These are phyloP conservation scores for Rachicladosporium sp. DNA, from an alignment of 2,329 filamentous ascomycete species.

Conservation along the genomic window DNA sequence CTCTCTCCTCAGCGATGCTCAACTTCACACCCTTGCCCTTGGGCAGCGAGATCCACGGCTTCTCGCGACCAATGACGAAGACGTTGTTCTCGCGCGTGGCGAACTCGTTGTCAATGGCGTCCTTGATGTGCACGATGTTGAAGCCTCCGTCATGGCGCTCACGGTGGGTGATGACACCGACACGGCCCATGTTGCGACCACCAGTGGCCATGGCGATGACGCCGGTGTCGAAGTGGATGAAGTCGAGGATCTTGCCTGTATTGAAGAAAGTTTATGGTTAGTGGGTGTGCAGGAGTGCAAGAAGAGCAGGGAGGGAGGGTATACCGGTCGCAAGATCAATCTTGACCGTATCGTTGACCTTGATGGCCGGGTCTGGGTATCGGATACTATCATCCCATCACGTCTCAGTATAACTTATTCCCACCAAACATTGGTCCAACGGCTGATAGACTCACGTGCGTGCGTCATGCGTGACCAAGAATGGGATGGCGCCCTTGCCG, in stretches of 20 bases:
- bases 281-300: too few species aligned
- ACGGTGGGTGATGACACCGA: slow-evolving; percentile 99
- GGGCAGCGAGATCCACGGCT: slow-evolving; percentile 98
- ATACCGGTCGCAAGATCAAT: slow-evolving; percentile 81
- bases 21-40: slow-evolving; percentile 99
- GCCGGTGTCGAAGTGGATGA: slow-evolving; percentile 97
- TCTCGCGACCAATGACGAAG: slow-evolving; percentile 96
- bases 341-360: slow-evolving; percentile 99
- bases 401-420: slow-evolving; percentile 23
- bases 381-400: slow-evolving; percentile 60
- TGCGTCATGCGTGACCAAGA: slow-evolving; percentile 99
- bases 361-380: slow-evolving; percentile 95
- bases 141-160: slow-evolving; percentile 99
- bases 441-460: slow-evolving; percentile 99
- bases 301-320: too few species aligned
- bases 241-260: slow-evolving; percentile 75
- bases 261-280: too few species aligned
- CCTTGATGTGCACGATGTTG: slow-evolving; percentile 96
- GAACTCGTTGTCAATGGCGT: slow-evolving; percentile 99
- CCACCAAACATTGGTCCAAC: slow-evolving; percentile 98
- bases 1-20: slow-evolving; percentile 96
- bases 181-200: slow-evolving; percentile 99
- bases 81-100: slow-evolving; percentile 99
- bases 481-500: slow-evolving; percentile 99
- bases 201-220: slow-evolving; percentile 96